Evolutionary conservation across 225 moss, liverwort and hornwort genomes (phyloP), one percentile per base, ranked within the genome.

Genomic region (Straminergon stramineum): DNA sequence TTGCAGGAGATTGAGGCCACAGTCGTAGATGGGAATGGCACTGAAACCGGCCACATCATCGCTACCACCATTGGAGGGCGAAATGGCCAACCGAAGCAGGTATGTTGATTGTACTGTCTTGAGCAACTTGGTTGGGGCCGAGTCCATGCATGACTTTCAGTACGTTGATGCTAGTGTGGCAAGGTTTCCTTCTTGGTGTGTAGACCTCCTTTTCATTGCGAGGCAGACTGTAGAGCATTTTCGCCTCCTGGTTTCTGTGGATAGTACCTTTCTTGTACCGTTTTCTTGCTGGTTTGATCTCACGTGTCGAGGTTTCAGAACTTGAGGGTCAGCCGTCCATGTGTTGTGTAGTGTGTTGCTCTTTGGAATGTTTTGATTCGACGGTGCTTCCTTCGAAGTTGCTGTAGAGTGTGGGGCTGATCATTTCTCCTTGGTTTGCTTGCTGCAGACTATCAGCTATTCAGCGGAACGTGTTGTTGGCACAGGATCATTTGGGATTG

Each of bases 51-150:
- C 52, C 99, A 99, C 83, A 97, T 99, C 84, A 99, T 99, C 63
- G 97, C 99, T 11, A 99, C 99, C 57, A 99, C 97, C 67, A 99
- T 99, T 82, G 99, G 97, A 87, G 99, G 99, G 89, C 96, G 99
- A 65, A 99, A 99, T 85, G 99, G 99, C 87, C 99, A 99, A 87
- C 97, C 99, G 15, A 99, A 99, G 97, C 99, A 99, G 99, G 99
- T 97, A 32, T 20, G 55, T 52, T 20, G 32, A 32, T 34, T 55
- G 11, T 35, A 4, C 22, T 53, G 74, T 58, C 24, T 19, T 5
- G n/a, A 51, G 78, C 56, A 26, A 21, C 56, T 35, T 57, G 84
- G 27, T 35, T 31, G 37, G 27, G 39, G 13, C 13, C 31, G 80
- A 67, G 58, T 15, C 20, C 22, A 3, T 53, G 80, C 28, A 37